These are phyloP conservation scores for Tephrocybe rancida DNA, from an alignment of 768 basidiomycete genomes.

Conservation along the genomic window DNA sequence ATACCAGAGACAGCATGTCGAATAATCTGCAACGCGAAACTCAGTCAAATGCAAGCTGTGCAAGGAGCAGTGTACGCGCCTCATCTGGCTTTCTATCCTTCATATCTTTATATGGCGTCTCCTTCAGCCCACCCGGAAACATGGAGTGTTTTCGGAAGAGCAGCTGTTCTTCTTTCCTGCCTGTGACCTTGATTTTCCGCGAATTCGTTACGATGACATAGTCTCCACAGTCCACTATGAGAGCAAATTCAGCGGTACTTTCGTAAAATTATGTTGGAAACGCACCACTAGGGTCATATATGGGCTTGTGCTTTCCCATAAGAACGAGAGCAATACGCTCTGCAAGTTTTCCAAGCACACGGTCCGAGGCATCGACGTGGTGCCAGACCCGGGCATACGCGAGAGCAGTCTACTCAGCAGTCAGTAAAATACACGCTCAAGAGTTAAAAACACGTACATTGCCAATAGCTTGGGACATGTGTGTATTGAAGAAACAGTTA, in stretches of 20 bases:
- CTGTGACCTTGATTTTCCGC: slow-evolving; percentile 80
- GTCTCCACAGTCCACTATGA: slow-evolving; percentile 92
- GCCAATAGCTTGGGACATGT: slow-evolving; percentile 83
- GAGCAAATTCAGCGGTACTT: not conserved
- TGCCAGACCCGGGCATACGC: slow-evolving; percentile 98
- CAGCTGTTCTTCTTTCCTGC: slow-evolving; percentile 85
- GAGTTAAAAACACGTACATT: slow-evolving; percentile 55
- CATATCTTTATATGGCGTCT: slow-evolving; percentile 84
- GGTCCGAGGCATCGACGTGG: slow-evolving; percentile 87
- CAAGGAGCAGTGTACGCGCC: slow-evolving; percentile 47
- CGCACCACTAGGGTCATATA: slow-evolving; percentile 90
- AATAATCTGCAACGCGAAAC: slow-evolving; percentile 67
- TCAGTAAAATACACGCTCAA: not conserved
- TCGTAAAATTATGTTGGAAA: slow-evolving; percentile 4
- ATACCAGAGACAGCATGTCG: slow-evolving; percentile 96
- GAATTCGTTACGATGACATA: slow-evolving; percentile 97
- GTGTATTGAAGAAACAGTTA: not conserved
- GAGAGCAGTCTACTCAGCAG: slow-evolving; percentile 78
- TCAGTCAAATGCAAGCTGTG: not conserved
- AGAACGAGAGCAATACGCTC: slow-evolving; percentile 92
- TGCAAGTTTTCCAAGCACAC: slow-evolving; percentile 93
- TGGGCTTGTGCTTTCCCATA: slow-evolving; percentile 99
- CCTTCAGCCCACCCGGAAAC: slow-evolving; percentile 92
- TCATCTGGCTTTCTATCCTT: slow-evolving; percentile 87
- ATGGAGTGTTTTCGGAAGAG: slow-evolving; percentile 89